Evolutionary conservation across 768 basidiomycete species (phyloP).

Genomic region (Zangia roseola): DNA sequence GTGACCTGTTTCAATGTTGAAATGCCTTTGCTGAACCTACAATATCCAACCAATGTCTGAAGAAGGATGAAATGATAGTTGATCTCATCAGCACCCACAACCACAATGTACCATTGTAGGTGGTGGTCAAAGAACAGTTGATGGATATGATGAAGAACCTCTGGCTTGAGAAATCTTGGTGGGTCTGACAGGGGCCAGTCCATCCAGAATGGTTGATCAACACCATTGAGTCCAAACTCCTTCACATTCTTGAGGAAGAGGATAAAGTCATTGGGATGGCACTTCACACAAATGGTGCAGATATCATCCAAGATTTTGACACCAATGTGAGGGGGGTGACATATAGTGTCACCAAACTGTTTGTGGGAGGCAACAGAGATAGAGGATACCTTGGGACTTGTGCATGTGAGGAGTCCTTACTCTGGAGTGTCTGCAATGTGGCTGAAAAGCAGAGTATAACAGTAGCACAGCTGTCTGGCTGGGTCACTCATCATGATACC

Average conservation of each 20-base stretch:
- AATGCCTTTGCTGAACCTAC: constrained; percentile 39
- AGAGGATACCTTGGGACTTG: not conserved
- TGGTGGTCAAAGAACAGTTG: not conserved
- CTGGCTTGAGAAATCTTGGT: not conserved
- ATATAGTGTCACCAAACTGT: not conserved
- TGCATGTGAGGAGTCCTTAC: too few relatives aligned
- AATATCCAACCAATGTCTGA: constrained; percentile 34
- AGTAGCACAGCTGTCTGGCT: not conserved
- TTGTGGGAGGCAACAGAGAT: not conserved
- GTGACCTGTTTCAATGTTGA: constrained; percentile 25
- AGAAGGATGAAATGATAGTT: constrained; percentile 37
- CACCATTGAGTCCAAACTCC: not conserved
- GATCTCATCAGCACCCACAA: constrained; percentile 25
- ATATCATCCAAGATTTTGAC: not conserved
- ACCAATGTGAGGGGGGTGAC: not conserved
- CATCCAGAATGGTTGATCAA: not conserved
- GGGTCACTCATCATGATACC: not conserved
- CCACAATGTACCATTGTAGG: not conserved
- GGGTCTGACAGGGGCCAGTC: not conserved
- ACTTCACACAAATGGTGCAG: not conserved
- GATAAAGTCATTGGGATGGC: not conserved
- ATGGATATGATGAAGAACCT: not conserved
- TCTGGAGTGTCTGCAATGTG: not conserved
- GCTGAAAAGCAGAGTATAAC: not conserved
- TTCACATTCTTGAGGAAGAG: not conserved